phyloP scores from a whole-genome alignment of 495 filamentous ascomycete genomes.

The Tuber aestivum region DNA sequence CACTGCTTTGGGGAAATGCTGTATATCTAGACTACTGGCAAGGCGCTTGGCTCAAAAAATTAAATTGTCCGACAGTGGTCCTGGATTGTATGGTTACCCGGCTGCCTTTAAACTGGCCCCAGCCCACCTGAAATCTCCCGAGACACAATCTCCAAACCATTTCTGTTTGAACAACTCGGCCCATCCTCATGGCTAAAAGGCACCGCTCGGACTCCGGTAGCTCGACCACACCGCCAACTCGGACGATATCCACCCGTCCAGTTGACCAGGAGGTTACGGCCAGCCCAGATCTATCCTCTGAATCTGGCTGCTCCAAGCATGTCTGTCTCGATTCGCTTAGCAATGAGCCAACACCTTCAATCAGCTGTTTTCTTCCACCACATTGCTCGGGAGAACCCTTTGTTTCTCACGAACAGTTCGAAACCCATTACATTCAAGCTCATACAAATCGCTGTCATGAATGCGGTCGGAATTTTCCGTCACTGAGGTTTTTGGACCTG shows the following conservation, averaged over 20 bases:
- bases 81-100: slow-evolving; percentile 1
- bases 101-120: not conserved
- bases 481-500: slow-evolving; percentile 59
- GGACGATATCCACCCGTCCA: slow-evolving; percentile 27
- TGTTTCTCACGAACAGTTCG: slow-evolving; percentile 71
- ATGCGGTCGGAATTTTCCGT: slow-evolving; percentile 45
- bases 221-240: slow-evolving; percentile 12
- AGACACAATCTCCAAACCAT: not conserved
- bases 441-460: slow-evolving; percentile 74
- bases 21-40: too few relatives aligned
- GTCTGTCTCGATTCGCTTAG: slow-evolving; percentile 7
- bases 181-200: slow-evolving; percentile 16
- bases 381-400: slow-evolving; percentile 49
- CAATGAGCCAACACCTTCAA: slow-evolving; percentile 14
- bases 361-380: slow-evolving; percentile 33
- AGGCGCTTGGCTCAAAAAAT: too few relatives aligned
- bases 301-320: slow-evolving; percentile 29
- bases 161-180: not conserved
- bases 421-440: slow-evolving; percentile 71
- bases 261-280: slow-evolving; percentile 15
- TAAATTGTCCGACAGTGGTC: not conserved
- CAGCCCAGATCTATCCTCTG: slow-evolving; percentile 21
- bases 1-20: not conserved
- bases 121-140: not conserved
- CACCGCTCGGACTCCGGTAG: slow-evolving; percentile 30